phyloP scores from a whole-genome alignment of 345 rosid species.

The Populus davidiana region DNA sequence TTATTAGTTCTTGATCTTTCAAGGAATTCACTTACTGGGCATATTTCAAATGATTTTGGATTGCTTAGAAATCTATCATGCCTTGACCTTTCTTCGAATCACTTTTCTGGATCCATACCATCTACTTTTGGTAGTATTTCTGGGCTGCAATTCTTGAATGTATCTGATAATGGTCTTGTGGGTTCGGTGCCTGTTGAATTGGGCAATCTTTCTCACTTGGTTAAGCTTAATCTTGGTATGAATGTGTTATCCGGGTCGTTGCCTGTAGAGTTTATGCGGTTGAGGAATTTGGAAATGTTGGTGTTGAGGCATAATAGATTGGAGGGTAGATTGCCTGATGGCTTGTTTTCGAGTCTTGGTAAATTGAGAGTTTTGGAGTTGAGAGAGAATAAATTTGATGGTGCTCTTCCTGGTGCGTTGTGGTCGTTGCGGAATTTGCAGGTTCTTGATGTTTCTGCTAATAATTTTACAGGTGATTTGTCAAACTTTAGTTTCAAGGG shows the following conservation, averaged over 20 bases:
- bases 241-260: conserved; percentile 26
- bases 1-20: conserved; percentile 25
- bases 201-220: conserved; percentile 23
- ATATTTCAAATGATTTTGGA: conserved; percentile 12
- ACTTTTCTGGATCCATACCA: conserved; percentile 26
- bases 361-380: conserved; percentile 40
- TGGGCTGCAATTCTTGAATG: conserved; percentile 12
- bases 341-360: conserved; percentile 39
- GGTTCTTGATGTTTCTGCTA: conserved; percentile 25
- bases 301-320: conserved; percentile 19
- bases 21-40: conserved; percentile 23
- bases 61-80: conserved; percentile 20
- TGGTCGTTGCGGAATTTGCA: conserved; percentile 10
- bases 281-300: conserved; percentile 20
- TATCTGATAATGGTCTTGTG: conserved; percentile 23
- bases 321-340: conserved; percentile 33
- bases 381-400: conserved; percentile 36
- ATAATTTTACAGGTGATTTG: conserved; percentile 20
- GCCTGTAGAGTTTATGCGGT: conserved; percentile 11
- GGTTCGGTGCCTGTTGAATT: conserved; percentile 20
- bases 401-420: conserved; percentile 19
- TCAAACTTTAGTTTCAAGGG: conserved; percentile 8
- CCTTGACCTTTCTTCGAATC: conserved; percentile 28
- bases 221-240: conserved; percentile 22
- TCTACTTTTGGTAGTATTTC: conserved; percentile 11